Conservation (phyloP, 2,329 filamentous ascomycete species). For the Ustilaginoidea virens region DNA sequence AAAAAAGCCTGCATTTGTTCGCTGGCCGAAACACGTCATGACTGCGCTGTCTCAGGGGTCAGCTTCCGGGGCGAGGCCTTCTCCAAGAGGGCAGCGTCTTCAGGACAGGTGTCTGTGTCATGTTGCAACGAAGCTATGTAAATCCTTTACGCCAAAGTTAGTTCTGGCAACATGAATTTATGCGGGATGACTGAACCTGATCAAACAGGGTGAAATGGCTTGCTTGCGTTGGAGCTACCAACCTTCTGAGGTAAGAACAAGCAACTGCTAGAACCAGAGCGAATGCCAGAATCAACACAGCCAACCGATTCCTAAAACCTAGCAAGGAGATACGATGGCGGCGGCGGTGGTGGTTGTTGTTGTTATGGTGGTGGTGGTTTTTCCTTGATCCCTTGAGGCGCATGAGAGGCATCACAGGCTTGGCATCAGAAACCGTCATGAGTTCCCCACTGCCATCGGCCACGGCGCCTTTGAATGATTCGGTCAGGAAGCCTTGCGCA, state of each 20-base stretch:
- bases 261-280: constrained; percentile 7
- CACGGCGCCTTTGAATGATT: constrained; percentile 4
- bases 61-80: background rate
- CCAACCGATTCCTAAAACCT: constrained; percentile 6
- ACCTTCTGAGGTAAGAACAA: constrained; percentile 8
- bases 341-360: background rate
- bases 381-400: background rate
- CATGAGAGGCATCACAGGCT: background rate
- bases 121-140: constrained; percentile 2
- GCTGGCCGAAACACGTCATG: background rate
- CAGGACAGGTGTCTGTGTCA: background rate
- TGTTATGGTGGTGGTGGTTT: background rate
- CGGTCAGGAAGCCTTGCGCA: constrained; percentile 3
- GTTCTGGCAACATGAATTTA: too few species aligned
- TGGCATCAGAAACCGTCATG: constrained; percentile 4
- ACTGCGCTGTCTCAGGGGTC: background rate
- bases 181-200: too few species aligned
- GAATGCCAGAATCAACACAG: constrained; percentile 7
- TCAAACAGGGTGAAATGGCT: background rate
- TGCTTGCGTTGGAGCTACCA: constrained; percentile 1
- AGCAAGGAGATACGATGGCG: constrained; percentile 4
- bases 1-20: background rate
- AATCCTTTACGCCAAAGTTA: background rate
- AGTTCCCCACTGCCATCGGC: constrained; percentile 8
- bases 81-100: constrained; percentile 1